Conservation (phyloP, 2,329 filamentous ascomycete species). For the Zasmidium cellare region DNA sequence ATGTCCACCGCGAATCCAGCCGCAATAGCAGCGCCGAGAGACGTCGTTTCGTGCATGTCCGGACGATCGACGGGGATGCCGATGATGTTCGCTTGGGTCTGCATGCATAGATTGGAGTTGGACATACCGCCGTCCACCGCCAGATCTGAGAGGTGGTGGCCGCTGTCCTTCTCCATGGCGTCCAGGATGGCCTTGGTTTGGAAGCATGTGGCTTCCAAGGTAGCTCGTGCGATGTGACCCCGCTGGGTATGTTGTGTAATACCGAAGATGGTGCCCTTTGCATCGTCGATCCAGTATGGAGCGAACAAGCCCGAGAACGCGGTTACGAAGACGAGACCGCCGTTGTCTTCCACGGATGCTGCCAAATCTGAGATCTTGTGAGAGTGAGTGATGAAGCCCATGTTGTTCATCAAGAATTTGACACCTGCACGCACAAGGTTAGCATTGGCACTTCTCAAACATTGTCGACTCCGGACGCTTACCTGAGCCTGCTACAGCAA, state of each 20-base stretch:
- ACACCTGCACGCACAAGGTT: conserved; percentile 47
- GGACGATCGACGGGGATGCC: conserved; percentile 81
- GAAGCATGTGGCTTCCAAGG: conserved; percentile 87
- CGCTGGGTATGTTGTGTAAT: conserved; percentile 69
- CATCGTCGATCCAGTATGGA: conserved; percentile 93
- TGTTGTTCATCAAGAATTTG: conserved; percentile 56
- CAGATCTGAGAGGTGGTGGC: conserved; percentile 70
- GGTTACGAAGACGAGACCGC: conserved; percentile 82
- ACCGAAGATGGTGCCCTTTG: conserved; percentile 71
- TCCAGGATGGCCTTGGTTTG: conserved; percentile 90
- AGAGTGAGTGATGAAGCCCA: conserved; percentile 64
- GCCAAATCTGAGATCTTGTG: conserved; percentile 66
- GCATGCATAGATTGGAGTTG: conserved; percentile 87
- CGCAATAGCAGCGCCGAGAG: conserved; percentile 83
- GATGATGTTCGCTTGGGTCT: conserved; percentile 83
- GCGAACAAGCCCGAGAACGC: conserved; percentile 90
- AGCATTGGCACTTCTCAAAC: neutral
- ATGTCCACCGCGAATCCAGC: conserved; percentile 81
- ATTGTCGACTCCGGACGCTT: neutral
- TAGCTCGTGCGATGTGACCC: conserved; percentile 85
- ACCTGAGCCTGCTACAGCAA: conserved; percentile 75
- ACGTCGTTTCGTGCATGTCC: conserved; percentile 86
- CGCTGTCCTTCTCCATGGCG: conserved; percentile 85
- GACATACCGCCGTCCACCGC: conserved; percentile 89
- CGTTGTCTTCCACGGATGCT: conserved; percentile 69